Evolutionary conservation across 768 basidiomycete species (phyloP).

Genomic region (Termitomyces sp.): DNA sequence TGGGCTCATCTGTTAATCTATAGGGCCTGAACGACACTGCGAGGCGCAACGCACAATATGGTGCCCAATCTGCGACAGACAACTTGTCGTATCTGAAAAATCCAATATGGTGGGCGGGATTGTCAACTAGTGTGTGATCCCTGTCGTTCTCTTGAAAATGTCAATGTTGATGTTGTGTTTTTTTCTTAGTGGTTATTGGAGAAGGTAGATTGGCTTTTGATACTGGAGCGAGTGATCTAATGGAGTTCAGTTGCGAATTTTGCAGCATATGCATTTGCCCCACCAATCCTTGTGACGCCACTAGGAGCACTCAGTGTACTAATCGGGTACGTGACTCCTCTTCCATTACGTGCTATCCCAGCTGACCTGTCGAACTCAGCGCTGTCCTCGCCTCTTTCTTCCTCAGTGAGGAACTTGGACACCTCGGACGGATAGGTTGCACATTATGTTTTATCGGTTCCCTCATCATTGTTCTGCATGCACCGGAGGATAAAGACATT

Average conservation of each 20-base stretch:
- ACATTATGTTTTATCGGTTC: constrained; percentile 82
- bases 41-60: constrained; percentile 38
- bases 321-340: constrained; percentile 68
- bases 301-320: constrained; percentile 95
- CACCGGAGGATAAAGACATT: constrained; percentile 92
- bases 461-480: constrained; percentile 92
- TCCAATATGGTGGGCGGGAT: constrained; percentile 97
- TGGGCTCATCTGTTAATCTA: constrained; percentile 3
- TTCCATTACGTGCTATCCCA: neutral
- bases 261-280: constrained; percentile 96
- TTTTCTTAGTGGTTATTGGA: constrained; percentile 74
- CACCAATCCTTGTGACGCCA: constrained; percentile 96
- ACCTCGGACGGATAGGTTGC: constrained; percentile 86
- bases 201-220: constrained; percentile 52
- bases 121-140: constrained; percentile 73
- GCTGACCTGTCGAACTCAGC: constrained; percentile 33
- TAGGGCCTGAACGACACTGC: constrained; percentile 90
- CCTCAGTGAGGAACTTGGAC: constrained; percentile 89
- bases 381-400: constrained; percentile 93
- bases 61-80: constrained; percentile 65
- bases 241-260: constrained; percentile 68
- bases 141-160: constrained; percentile 2
- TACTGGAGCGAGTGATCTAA: constrained; percentile 3
- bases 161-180: constrained; percentile 2
- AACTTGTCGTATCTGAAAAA: constrained; percentile 83